These are phyloP conservation scores for Bacidia gigantensis DNA, from an alignment of 495 filamentous ascomycete genomes.

Conservation along the genomic window DNA sequence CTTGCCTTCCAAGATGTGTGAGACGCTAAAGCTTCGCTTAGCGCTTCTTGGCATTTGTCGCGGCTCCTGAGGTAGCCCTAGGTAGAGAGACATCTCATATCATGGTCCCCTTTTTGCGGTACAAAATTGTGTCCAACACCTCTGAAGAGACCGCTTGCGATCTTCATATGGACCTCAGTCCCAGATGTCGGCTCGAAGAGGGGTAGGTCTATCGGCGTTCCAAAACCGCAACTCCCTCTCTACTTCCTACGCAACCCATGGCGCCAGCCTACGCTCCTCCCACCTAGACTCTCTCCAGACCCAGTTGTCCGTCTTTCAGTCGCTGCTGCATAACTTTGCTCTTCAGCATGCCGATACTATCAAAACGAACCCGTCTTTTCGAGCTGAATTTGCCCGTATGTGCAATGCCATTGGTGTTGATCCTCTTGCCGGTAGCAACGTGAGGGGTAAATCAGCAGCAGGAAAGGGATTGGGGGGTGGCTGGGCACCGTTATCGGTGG, in stretches of 20 bases:
- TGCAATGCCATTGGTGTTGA: conserved; percentile 94
- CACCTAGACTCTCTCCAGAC: conserved; percentile 75
- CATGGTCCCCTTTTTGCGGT: no score
- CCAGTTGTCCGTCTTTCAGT: conserved; percentile 91
- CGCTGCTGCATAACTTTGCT: conserved; percentile 85
- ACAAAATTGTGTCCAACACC: not conserved
- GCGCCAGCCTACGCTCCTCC: conserved; percentile 62
- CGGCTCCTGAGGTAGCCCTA: not conserved
- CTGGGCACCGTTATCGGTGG: conserved; percentile 83
- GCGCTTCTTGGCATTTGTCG: conserved; percentile 2
- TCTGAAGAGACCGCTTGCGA: not conserved
- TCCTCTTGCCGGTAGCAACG: conserved; percentile 63
- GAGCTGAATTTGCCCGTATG: conserved; percentile 96
- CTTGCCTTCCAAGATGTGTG: not conserved
- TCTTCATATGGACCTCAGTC: not conserved
- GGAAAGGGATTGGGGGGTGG: conserved; percentile 44
- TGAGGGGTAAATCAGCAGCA: conserved; percentile 29
- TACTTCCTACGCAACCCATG: conserved; percentile 78
- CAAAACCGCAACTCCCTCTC: conserved; percentile 66
- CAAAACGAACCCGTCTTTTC: conserved; percentile 84
- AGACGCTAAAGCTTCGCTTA: not conserved
- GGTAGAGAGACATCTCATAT: not conserved
- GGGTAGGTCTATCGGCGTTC: conserved; percentile 85
- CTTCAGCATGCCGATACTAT: conserved; percentile 88
- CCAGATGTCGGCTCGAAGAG: conserved; percentile 39